Conservation (phyloP, 2,329 filamentous ascomycete species). For the Cladosporium oxysporum region DNA sequence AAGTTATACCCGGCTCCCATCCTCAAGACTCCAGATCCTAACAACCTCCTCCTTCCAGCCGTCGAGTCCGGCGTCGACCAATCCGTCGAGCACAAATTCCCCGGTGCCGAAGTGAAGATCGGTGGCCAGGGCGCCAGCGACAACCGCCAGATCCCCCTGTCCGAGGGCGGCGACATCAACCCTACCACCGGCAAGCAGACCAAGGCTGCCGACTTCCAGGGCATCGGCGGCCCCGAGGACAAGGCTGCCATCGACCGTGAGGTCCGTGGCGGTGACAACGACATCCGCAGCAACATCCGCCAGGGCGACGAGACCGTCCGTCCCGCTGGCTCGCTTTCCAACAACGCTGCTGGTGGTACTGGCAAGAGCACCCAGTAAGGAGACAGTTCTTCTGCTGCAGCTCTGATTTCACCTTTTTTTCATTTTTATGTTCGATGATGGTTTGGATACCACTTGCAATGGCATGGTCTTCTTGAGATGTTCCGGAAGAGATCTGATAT, state of each 20-base stretch:
- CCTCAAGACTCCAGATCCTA: background rate
- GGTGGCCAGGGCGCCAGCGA: constrained; percentile 48
- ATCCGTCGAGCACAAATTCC: constrained; percentile 44
- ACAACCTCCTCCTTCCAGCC: constrained; percentile 32
- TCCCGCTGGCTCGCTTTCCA: constrained; percentile 21
- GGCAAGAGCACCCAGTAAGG: constrained; percentile 22
- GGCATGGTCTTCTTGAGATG: background rate
- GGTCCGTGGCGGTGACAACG: constrained; percentile 43
- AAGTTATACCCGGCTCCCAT: background rate
- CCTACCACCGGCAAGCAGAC: constrained; percentile 37
- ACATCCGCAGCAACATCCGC: constrained; percentile 44
- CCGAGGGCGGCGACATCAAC: constrained; percentile 44
- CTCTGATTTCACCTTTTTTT: background rate
- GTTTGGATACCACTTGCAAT: background rate
- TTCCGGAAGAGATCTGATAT: background rate
- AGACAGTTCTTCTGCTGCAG: background rate
- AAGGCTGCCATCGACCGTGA: constrained; percentile 43
- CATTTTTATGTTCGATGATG: background rate
- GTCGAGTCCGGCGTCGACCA: constrained; percentile 52
- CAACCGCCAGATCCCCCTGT: constrained; percentile 50
- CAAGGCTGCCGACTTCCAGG: constrained; percentile 53
- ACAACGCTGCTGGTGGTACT: constrained; percentile 22
- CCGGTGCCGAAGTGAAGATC: constrained; percentile 46
- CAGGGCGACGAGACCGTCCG: constrained; percentile 36
- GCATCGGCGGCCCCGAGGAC: constrained; percentile 50